Conservation (phyloP, 148 eudicot genomes). For the Silene latifolia region DNA sequence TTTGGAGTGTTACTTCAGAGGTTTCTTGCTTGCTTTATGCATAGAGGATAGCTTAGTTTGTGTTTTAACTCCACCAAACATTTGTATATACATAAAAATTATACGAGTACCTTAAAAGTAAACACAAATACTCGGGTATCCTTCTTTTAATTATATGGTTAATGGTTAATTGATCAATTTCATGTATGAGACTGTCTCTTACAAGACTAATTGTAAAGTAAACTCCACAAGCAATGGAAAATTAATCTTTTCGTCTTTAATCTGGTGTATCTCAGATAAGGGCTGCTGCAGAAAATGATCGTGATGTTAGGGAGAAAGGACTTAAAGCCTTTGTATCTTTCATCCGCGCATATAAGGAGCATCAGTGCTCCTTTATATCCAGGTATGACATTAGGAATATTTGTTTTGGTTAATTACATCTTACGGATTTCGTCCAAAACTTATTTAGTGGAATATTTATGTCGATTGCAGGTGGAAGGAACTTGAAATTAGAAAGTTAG, state of each 20-base stretch:
- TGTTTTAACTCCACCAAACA: no score
- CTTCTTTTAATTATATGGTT: background rate
- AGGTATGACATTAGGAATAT: slow-evolving; percentile 30
- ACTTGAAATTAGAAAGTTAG: slow-evolving; percentile 85
- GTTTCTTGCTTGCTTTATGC: no score
- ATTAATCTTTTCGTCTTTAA: no score
- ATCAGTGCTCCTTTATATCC: slow-evolving; percentile 77
- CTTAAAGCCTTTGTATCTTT: slow-evolving; percentile 78
- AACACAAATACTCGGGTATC: no score
- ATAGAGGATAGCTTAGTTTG: no score
- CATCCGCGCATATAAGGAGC: slow-evolving; percentile 91
- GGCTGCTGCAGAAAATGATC: slow-evolving; percentile 67
- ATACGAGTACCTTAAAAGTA: no score
- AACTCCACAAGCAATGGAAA: no score
- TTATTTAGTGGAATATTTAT: background rate
- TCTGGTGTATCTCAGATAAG: slow-evolving; percentile 50
- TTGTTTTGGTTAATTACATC: background rate
- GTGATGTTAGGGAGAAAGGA: slow-evolving; percentile 93
- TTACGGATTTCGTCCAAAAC: slow-evolving; percentile 2
- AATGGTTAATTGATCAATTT: no score
- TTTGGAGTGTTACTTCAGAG: no score
- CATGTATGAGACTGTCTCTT: no score
- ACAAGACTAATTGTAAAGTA: no score
- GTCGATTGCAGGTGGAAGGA: slow-evolving; percentile 59
- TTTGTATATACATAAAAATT: no score